Evolutionary conservation across 2,329 filamentous ascomycete genomes (phyloP).

Genomic region (Knufia fluminis): DNA sequence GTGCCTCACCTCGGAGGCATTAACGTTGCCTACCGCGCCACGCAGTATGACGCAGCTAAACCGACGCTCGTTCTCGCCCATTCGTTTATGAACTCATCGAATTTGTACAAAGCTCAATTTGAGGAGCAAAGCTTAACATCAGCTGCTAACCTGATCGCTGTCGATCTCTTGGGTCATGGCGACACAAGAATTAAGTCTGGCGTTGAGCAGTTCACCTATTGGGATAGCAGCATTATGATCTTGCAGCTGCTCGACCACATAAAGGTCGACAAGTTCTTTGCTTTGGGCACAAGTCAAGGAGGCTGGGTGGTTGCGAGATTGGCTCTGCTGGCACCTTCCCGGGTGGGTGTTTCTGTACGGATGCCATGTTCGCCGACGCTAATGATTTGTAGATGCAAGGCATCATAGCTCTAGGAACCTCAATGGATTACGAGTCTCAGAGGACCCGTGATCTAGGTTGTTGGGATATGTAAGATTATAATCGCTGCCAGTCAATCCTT

Average conservation of each 20-base stretch:
- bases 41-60: conserved; percentile 41
- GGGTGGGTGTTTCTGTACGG: conserved; percentile 29
- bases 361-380: too few relatives aligned
- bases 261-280: conserved; percentile 22
- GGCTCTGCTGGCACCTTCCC: conserved; percentile 43
- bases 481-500: too few relatives aligned
- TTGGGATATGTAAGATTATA: conserved; percentile 43
- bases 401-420: conserved; percentile 45
- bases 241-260: conserved; percentile 25
- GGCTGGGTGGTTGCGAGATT: conserved; percentile 45
- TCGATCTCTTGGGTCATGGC: conserved; percentile 47
- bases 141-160: conserved; percentile 42
- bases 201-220: conserved; percentile 46
- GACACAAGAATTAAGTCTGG: conserved; percentile 31
- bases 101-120: conserved; percentile 37
- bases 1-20: conserved; percentile 45
- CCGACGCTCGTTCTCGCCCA: conserved; percentile 45
- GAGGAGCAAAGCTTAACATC: conserved; percentile 28
- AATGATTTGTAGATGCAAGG: conserved; percentile 37
- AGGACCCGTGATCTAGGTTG: conserved; percentile 37
- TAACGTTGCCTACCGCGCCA: conserved; percentile 39
- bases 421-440: conserved; percentile 41
- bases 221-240: conserved; percentile 45
- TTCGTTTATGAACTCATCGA: conserved; percentile 41
- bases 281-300: conserved; percentile 45